phyloP scores from a whole-genome alignment of 1,284 basidiomycete species.

The Volvariella surrecta region DNA sequence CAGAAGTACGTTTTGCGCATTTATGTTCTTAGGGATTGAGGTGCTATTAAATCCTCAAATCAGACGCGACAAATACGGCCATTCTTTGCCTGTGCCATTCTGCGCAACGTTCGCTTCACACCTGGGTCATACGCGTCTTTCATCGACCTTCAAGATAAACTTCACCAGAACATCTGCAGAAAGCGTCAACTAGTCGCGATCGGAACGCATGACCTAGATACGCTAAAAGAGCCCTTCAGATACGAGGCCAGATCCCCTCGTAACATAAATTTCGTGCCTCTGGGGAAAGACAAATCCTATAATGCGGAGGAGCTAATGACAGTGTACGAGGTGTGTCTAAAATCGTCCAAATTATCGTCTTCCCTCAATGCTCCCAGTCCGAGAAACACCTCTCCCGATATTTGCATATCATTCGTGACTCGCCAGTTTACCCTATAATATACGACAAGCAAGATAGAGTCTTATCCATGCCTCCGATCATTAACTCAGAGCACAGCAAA shows the following conservation, averaged over 20 bases:
- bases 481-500: conserved; percentile 96
- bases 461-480: conserved; percentile 96
- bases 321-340: conserved; percentile 69
- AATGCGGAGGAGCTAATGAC: conserved; percentile 85
- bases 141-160: conserved; percentile 97
- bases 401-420: conserved; percentile 90
- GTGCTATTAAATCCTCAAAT: background rate
- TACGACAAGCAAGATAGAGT: conserved; percentile 87
- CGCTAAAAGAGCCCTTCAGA: conserved; percentile 79
- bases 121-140: conserved; percentile 90
- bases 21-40: background rate
- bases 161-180: conserved; percentile 94
- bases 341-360: background rate
- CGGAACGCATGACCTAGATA: conserved; percentile 96
- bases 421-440: conserved; percentile 96
- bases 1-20: conserved; percentile 47
- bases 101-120: conserved; percentile 88
- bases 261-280: conserved; percentile 84
- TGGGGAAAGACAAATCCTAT: conserved; percentile 71
- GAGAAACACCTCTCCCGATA: conserved; percentile 91
- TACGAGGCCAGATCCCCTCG: conserved; percentile 89
- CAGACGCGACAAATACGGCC: conserved; percentile 83
- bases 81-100: conserved; percentile 84
- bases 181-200: conserved; percentile 91
- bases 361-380: conserved; percentile 38